These are phyloP conservation scores for Aphanomyces stellatus DNA, from an alignment of 352 stramenopile genomes.

Conservation along the genomic window DNA sequence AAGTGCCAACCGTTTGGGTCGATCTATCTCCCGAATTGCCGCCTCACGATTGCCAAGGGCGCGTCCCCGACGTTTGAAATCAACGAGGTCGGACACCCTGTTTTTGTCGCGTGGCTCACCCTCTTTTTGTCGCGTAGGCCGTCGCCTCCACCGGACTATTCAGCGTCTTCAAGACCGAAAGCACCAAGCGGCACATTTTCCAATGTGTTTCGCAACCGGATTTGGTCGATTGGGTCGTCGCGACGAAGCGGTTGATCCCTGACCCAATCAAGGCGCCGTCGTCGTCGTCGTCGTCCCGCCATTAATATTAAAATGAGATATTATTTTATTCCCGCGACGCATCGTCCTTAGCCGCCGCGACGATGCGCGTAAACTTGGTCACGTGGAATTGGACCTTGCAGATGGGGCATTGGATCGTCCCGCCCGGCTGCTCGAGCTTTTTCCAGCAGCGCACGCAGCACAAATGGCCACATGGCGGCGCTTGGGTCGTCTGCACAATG, in stretches of 20 bases:
- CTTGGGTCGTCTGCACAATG: conserved; percentile 64
- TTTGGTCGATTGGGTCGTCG: conserved; percentile 75
- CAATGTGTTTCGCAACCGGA: conserved; percentile 70
- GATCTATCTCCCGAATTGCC: conserved; percentile 53
- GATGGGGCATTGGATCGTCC: conserved; percentile 2
- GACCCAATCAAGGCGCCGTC: background rate
- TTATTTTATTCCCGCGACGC: background rate
- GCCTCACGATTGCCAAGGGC: conserved; percentile 58
- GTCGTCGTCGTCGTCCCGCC: no score
- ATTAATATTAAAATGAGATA: no score
- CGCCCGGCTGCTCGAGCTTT: conserved; percentile 37
- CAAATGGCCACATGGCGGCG: conserved; percentile 72
- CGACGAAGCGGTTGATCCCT: conserved; percentile 59
- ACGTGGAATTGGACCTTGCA: conserved; percentile 8
- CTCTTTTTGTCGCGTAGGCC: no score
- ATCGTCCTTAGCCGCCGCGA: no score
- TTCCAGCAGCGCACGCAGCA: conserved; percentile 77
- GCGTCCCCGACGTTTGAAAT: conserved; percentile 65
- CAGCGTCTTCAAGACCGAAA: conserved; percentile 52
- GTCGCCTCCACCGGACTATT: conserved; percentile 40
- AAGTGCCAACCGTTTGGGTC: conserved; percentile 31
- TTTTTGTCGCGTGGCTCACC: no score
- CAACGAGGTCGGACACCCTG: no score
- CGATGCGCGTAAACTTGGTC: background rate
- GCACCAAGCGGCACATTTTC: conserved; percentile 63